Base-by-base conservation (phyloP, 2,329 filamentous ascomycete genomes). In the Triangularia verruculosa region DNA sequence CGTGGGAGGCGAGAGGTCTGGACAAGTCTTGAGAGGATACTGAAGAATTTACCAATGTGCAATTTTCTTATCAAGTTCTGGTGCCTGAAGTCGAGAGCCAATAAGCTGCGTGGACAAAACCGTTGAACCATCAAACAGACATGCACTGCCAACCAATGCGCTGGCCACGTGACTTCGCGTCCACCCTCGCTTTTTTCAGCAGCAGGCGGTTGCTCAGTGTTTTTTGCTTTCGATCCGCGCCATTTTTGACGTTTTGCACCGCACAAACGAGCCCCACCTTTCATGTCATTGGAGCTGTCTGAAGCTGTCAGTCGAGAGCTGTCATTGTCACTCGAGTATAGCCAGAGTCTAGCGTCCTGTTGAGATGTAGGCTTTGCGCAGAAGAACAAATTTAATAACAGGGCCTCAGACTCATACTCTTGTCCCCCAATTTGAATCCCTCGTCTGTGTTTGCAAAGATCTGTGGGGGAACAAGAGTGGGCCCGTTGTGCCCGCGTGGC, bases 121-220 rank as follows among this genome's bases (percentile, higher is more conserved):
- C 9, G 30, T 32, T 32, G 30, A 32, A 32, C 11, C 11, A 6
- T 32, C 11, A 12, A 43, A 28, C 27, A 28, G 34, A 17, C 7
- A 17, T 47, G 39, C n/a, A 17, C 39, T 20, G 39, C 57, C 57
- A 57, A 57, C 25, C 39, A 59, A 52, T 47, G 5, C 24, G 12
- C 6, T 52, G 12, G n/a, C 17, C 64, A 66, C 64, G 64, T 66
- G 64, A 66, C 56, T 64, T 66, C 64, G 64, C 64, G 64, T 66
- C 61, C 62, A 51, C n/a, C 24, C 20, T 54, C 25, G 25, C 27
- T 57, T 20, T 27, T 24, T 53, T 56, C 34, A 13, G 17, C 13
- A 15, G 27, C 55, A 20, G 59, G 39, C 39, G 22, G 56, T 58
- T 58, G 56, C 32, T 47, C 56, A 51, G 56, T 39, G 56, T 34